These are phyloP conservation scores for Vaccinium corymbosum DNA, from an alignment of 148 eudicot genomes.

Conservation along the genomic window DNA sequence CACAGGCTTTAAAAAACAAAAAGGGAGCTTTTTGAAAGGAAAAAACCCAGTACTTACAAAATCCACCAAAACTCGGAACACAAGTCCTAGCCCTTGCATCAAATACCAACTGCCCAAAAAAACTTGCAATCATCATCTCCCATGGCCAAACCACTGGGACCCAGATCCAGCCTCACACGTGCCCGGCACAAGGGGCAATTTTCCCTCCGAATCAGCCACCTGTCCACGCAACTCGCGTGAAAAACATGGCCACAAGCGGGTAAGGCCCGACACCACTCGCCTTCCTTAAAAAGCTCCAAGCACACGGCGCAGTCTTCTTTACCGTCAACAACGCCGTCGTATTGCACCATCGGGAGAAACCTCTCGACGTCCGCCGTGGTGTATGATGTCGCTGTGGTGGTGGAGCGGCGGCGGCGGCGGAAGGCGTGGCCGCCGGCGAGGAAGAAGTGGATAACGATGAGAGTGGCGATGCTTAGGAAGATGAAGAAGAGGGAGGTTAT, in stretches of 20 bases:
- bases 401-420: constrained; percentile 11
- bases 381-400: too few species aligned
- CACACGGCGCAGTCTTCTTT: constrained; percentile 55
- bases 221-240: constrained; percentile 59
- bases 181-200: constrained; percentile 76
- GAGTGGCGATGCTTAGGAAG: constrained; percentile 36
- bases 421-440: constrained; percentile 19
- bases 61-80: neutral
- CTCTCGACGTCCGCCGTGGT: neutral
- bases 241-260: constrained; percentile 60
- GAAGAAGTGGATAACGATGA: constrained; percentile 39
- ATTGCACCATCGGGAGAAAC: constrained; percentile 15
- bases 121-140: constrained; percentile 23
- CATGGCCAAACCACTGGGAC: neutral
- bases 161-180: constrained; percentile 32
- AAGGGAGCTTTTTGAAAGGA: neutral
- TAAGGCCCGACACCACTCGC: constrained; percentile 46
- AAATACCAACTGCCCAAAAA: constrained; percentile 24
- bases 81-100: constrained; percentile 7
- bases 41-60: neutral
- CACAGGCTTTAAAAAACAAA: neutral
- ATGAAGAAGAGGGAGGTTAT: constrained; percentile 44
- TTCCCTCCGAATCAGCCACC: constrained; percentile 50
- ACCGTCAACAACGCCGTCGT: neutral
- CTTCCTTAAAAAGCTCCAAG: constrained; percentile 44